Conservation (phyloP, 1,139 yeast genomes). For the Lodderomyces beijingensis region DNA sequence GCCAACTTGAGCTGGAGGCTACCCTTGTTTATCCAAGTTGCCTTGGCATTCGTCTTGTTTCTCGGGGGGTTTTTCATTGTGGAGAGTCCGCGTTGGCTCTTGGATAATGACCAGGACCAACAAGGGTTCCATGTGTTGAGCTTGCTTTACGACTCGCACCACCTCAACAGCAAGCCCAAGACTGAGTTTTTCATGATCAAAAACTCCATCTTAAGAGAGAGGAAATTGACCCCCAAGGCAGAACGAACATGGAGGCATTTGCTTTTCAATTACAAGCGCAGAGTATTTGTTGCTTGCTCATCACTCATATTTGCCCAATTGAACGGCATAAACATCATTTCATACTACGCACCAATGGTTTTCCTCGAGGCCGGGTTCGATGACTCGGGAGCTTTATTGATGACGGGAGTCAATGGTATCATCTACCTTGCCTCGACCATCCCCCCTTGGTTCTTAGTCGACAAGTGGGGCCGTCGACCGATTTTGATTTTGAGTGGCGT, state of each 20-base stretch:
- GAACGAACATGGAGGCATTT: constrained; percentile 45
- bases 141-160: constrained; percentile 62
- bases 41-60: constrained; percentile 41
- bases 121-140: constrained; percentile 70
- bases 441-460: constrained; percentile 54
- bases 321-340: constrained; percentile 52
- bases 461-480: constrained; percentile 52
- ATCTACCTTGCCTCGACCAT: constrained; percentile 46
- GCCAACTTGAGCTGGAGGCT: constrained; percentile 51
- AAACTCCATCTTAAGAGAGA: constrained; percentile 61
- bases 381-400: constrained; percentile 44
- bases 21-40: constrained; percentile 48
- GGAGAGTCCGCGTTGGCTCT: constrained; percentile 53
- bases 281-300: constrained; percentile 47
- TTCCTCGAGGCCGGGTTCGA: constrained; percentile 51
- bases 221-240: constrained; percentile 35
- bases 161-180: constrained; percentile 42
- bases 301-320: constrained; percentile 53
- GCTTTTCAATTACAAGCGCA: constrained; percentile 31
- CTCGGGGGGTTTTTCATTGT: constrained; percentile 52
- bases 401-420: constrained; percentile 51
- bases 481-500: constrained; percentile 47
- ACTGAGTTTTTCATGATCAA: constrained; percentile 71
- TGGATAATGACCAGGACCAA: constrained; percentile 47
- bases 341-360: constrained; percentile 54